Percentiles rank a stretch among this genome's conserved stretches.
phyloP scores from a whole-genome alignment of 1,139 yeast genomes.

The Saccharomyces pastorianus region DNA sequence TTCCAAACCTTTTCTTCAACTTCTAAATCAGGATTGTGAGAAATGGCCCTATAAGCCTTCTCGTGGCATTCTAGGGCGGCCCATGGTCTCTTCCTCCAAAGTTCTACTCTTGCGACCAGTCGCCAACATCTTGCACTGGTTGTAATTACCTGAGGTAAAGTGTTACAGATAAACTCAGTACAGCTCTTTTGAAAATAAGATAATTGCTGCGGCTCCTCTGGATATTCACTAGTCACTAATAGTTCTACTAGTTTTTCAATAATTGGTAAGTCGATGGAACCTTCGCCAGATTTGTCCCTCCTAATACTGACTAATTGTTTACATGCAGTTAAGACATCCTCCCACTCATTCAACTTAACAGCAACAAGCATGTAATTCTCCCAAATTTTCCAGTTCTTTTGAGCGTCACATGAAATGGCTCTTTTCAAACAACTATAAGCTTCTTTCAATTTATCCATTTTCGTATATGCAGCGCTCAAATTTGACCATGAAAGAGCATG shows the following conservation, averaged over 20 bases:
- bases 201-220: conserved; percentile 28
- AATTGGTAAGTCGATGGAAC: conserved; percentile 65
- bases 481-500: conserved; percentile 92
- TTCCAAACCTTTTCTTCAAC: conserved; percentile 61
- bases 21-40: conserved; percentile 58
- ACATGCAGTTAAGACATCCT: conserved; percentile 71
- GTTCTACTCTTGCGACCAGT: conserved; percentile 69
- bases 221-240: conserved; percentile 47
- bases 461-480: conserved; percentile 70
- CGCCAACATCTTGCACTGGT: conserved; percentile 75
- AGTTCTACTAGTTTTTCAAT: conserved; percentile 67
- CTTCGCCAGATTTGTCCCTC: conserved; percentile 50
- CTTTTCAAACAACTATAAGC: conserved; percentile 77
- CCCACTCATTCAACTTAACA: conserved; percentile 74
- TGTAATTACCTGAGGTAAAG: conserved; percentile 61
- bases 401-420: conserved; percentile 66
- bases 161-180: conserved; percentile 57
- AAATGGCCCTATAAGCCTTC: conserved; percentile 70
- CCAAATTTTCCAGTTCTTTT: conserved; percentile 82
- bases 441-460: conserved; percentile 56
- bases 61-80: conserved; percentile 77
- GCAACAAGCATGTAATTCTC: conserved; percentile 83
- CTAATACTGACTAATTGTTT: conserved; percentile 51
- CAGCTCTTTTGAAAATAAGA: conserved; percentile 60
- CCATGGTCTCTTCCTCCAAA: conserved; percentile 89